Evolutionary conservation across 768 basidiomycete genomes (phyloP).

Genomic region (Macrolepiota fuliginosa): DNA sequence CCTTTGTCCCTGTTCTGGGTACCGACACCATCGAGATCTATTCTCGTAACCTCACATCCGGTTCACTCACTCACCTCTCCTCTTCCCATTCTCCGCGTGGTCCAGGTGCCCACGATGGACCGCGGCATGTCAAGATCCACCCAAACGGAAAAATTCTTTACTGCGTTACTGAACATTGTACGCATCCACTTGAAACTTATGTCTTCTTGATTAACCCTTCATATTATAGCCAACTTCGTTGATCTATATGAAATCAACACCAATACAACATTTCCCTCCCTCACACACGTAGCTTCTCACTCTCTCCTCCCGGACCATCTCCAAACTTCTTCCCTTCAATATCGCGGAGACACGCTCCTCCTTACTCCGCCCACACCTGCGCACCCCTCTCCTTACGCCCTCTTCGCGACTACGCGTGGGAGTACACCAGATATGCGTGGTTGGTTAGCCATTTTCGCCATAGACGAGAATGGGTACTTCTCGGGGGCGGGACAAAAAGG

Average conservation of each 20-base stretch:
- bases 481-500: background rate
- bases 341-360: slow-evolving; percentile 46
- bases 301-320: slow-evolving; percentile 28
- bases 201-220: background rate
- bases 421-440: slow-evolving; percentile 31
- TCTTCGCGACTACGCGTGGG: slow-evolving; percentile 51
- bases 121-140: slow-evolving; percentile 51
- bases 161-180: slow-evolving; percentile 52
- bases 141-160: slow-evolving; percentile 51
- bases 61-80: slow-evolving; percentile 33
- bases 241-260: slow-evolving; percentile 38
- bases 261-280: slow-evolving; percentile 19
- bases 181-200: slow-evolving; percentile 15
- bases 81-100: slow-evolving; percentile 40
- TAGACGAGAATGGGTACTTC: slow-evolving; percentile 39
- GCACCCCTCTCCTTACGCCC: slow-evolving; percentile 33
- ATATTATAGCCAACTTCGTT: slow-evolving; percentile 39
- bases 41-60: slow-evolving; percentile 27
- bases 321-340: slow-evolving; percentile 17
- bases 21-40: slow-evolving; percentile 49
- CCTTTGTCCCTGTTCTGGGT: slow-evolving; percentile 50
- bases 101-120: slow-evolving; percentile 38
- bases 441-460: slow-evolving; percentile 41
- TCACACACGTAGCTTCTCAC: slow-evolving; percentile 29
- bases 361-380: slow-evolving; percentile 35